Evolutionary conservation across 768 basidiomycete genomes (phyloP).

Genomic region (Pleurotus sapidus): DNA sequence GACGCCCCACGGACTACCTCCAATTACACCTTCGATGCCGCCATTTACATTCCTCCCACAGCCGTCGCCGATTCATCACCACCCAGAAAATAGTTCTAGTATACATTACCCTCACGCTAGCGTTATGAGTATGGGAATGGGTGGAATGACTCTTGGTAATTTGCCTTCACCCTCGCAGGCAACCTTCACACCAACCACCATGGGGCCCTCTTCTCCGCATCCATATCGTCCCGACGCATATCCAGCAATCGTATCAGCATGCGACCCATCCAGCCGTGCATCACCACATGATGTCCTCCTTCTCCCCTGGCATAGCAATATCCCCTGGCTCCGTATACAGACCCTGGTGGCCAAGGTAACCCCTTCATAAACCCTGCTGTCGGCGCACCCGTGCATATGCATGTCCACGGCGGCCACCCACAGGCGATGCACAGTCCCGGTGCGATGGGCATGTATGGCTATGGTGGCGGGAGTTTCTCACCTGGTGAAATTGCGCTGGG

Average conservation of each 20-base stretch:
- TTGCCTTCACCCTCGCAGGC: slow-evolving; percentile 2
- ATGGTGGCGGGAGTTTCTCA: slow-evolving; percentile 24
- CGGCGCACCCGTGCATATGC: slow-evolving; percentile 40
- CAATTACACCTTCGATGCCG: slow-evolving; percentile 97
- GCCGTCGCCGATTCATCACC: slow-evolving; percentile 14
- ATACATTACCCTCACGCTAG: slow-evolving; percentile 1
- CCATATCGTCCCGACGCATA: slow-evolving; percentile 7
- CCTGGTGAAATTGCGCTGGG: slow-evolving; percentile 14
- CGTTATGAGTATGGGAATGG: slow-evolving; percentile 5
- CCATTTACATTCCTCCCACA: slow-evolving; percentile 82
- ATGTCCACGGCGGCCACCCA: not conserved
- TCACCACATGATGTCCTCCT: slow-evolving; percentile 26
- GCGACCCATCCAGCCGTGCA: slow-evolving; percentile 11
- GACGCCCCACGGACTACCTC: slow-evolving; percentile 81
- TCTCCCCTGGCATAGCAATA: slow-evolving; percentile 74
- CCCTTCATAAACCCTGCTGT: slow-evolving; percentile 44
- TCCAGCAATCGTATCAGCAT: slow-evolving; percentile 11
- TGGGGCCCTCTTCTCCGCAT: slow-evolving; percentile 3
- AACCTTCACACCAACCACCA: slow-evolving; percentile 1
- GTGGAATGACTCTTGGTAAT: not conserved
- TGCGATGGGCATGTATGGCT: slow-evolving; percentile 23
- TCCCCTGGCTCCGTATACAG: slow-evolving; percentile 72
- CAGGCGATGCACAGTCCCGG: slow-evolving; percentile 14
- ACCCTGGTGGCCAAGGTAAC: slow-evolving; percentile 41
- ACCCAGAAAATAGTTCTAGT: not conserved